Percentiles rank a stretch among this genome's conserved stretches.
Evolutionary conservation across 768 basidiomycete species (phyloP).

Genomic region (Clitopilus hobsonii): DNA sequence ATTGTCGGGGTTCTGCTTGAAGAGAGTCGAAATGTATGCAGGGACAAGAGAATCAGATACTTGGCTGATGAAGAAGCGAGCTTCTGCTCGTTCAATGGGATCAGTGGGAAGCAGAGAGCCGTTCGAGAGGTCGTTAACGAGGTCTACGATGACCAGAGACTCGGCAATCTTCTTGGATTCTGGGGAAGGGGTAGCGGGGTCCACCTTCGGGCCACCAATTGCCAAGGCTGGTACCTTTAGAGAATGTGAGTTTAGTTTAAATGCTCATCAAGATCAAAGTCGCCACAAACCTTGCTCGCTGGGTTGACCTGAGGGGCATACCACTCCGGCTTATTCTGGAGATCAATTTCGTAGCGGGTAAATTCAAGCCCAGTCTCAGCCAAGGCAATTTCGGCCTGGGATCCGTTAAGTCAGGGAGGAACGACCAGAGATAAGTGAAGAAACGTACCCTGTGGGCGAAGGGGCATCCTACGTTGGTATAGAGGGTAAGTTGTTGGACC

Average conservation of each 20-base stretch:
- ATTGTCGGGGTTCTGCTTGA: slow-evolving; percentile 34
- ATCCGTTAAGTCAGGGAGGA: not conserved
- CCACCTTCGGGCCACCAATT: slow-evolving; percentile 45
- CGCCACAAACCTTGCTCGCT: slow-evolving; percentile 49
- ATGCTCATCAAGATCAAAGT: not conserved
- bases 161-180: slow-evolving; percentile 60
- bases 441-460: slow-evolving; percentile 51
- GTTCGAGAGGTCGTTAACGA: slow-evolving; percentile 55
- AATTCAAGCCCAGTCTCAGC: slow-evolving; percentile 46
- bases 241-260: not conserved
- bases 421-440: not conserved
- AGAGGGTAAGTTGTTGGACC: not conserved
- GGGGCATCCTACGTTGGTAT: slow-evolving; percentile 33
- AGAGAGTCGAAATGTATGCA: slow-evolving; percentile 28
- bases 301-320: slow-evolving; percentile 63
- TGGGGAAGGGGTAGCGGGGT: slow-evolving; percentile 50
- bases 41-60: slow-evolving; percentile 42
- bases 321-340: slow-evolving; percentile 66
- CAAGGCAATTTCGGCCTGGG: slow-evolving; percentile 56
- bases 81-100: slow-evolving; percentile 51
- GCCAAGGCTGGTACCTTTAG: slow-evolving; percentile 36
- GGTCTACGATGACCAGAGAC: slow-evolving; percentile 62
- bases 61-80: slow-evolving; percentile 59
- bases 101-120: slow-evolving; percentile 48
- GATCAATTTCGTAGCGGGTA: slow-evolving; percentile 52